Evolutionary conservation across 2,329 filamentous ascomycete species (phyloP), one percentile per base, ranked within the genome.

Genomic region (Colletotrichum plurivorum): DNA sequence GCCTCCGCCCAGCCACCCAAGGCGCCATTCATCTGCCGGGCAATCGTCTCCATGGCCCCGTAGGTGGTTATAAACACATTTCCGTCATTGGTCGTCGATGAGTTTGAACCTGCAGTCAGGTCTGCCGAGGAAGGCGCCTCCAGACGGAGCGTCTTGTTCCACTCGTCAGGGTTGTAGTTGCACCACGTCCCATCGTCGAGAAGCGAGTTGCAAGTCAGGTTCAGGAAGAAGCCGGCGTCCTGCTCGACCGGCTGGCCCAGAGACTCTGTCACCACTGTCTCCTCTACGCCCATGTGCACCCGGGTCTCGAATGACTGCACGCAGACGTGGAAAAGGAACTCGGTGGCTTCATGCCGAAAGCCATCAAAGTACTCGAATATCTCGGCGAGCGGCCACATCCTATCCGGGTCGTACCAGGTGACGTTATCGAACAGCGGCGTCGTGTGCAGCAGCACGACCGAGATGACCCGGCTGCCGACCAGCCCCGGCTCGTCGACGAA

Each of bases 251-350:
- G 31, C 18, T 55, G 15, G 2, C 16, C 18, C 15, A 15, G 13
- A 12, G 52, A 55, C n/a, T 36, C 22, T 2, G 16, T 41, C 1
- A 55, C n/a, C 2, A 16, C 36, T 2, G 36, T 56, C 13, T 16
- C 15, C 20, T 63, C 60, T 15, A 48, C 22, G 15, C 60, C 49
- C 22, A 20, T 18, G 22, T n/a, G 22, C 0, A 56, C 52, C 5
- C 27, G 20, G 8, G 60, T 63, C 25, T 56, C 41, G 43, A 48
- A 39, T 2, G 41, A 39, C 13, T 63, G 60, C 2, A 46, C 60
- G 41, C 52, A 63, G 16, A 56, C 51, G 16, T 63, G 25, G 7
- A 48, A 49, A 8, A 63, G 51, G 5, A 63, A 15, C 60, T 63
- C 60, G 1, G 18, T 43, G 9, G 60, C 60, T 2, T 55, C 52